A percentile compares a stretch with the other conserved stretches of the same genome.
phyloP scores from a whole-genome alignment of 192 early-diverging fungal genomes.

The Podila minutissima region DNA sequence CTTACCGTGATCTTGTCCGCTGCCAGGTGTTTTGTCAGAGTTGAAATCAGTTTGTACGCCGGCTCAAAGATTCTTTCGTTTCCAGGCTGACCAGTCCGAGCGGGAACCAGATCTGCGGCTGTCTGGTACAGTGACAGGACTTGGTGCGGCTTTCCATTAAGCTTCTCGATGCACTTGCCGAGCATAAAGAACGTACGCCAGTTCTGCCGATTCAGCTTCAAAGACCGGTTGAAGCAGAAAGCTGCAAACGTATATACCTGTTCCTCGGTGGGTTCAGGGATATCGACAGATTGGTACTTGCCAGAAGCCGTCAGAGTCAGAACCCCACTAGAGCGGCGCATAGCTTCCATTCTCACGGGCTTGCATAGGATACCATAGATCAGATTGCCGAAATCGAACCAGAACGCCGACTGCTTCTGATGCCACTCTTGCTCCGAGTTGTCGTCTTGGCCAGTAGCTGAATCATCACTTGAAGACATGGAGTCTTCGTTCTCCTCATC shows the following conservation, averaged over 20 bases:
- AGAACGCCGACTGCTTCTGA: slow-evolving; percentile 49
- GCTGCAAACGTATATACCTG: slow-evolving; percentile 56
- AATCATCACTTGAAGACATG: slow-evolving; percentile 2
- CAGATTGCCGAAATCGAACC: slow-evolving; percentile 61
- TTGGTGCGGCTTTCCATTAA: slow-evolving; percentile 53
- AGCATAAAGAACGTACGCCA: slow-evolving; percentile 55
- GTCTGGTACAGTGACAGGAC: slow-evolving; percentile 52
- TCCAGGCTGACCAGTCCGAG: slow-evolving; percentile 49
- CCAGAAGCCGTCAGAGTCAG: slow-evolving; percentile 31
- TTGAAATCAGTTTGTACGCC: slow-evolving; percentile 64
- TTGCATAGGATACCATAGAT: slow-evolving; percentile 57
- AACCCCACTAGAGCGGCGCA: slow-evolving; percentile 22
- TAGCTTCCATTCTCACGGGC: slow-evolving; percentile 64
- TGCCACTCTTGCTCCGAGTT: slow-evolving; percentile 29
- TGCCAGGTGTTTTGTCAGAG: slow-evolving; percentile 63
- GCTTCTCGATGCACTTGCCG: slow-evolving; percentile 63
- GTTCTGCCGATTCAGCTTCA: slow-evolving; percentile 35
- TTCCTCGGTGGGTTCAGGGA: slow-evolving; percentile 37
- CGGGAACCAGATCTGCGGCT: slow-evolving; percentile 41
- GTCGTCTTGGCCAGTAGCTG: neutral
- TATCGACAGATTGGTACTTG: neutral
- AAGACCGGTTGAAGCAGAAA: slow-evolving; percentile 49
- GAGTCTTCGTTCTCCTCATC: too few species aligned
- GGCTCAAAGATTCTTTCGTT: slow-evolving; percentile 73
- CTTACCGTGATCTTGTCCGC: slow-evolving; percentile 59